Conservation (phyloP, 106 monocot genomes). For the Iris macrosiphon region DNA sequence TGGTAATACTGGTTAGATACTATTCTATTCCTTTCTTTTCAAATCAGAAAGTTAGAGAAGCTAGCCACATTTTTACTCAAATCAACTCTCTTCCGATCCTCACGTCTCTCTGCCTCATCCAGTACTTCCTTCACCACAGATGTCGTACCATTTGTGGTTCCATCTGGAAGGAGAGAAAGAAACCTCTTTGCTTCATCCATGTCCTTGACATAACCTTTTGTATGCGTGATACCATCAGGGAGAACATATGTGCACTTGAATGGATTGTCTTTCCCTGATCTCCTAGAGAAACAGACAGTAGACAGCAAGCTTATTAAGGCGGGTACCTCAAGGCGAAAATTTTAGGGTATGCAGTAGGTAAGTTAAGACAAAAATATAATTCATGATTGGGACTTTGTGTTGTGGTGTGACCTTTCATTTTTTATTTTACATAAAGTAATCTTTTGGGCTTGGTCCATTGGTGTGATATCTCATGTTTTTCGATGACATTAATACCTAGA, state of each 20-base stretch:
- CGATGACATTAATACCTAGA: no score
- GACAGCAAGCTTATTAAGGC: not conserved
- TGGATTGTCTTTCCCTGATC: conserved; percentile 60
- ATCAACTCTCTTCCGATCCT: conserved; percentile 44
- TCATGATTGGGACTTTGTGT: no score
- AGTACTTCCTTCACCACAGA: conserved; percentile 13
- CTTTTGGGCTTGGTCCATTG: no score
- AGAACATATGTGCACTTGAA: conserved; percentile 91
- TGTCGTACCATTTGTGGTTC: not conserved
- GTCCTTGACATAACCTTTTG: conserved; percentile 83
- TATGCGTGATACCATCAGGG: conserved; percentile 82
- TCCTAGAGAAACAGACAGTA: conserved; percentile 25
- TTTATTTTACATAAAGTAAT: no score
- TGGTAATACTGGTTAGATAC: not conserved
- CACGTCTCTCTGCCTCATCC: conserved; percentile 18
- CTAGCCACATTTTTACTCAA: conserved; percentile 56
- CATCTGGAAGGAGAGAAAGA: conserved; percentile 30
- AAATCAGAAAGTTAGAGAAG: not conserved
- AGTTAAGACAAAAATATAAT: no score
- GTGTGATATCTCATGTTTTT: no score
- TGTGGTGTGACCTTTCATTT: no score
- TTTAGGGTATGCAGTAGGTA: no score
- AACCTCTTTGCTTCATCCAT: conserved; percentile 63
- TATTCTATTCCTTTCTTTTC: no score
- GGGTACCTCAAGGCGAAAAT: no score